Evolutionary conservation across 176 grass and related monocot species (phyloP), one percentile per base, ranked within the genome.

Genomic region (Oryza coarctata): DNA sequence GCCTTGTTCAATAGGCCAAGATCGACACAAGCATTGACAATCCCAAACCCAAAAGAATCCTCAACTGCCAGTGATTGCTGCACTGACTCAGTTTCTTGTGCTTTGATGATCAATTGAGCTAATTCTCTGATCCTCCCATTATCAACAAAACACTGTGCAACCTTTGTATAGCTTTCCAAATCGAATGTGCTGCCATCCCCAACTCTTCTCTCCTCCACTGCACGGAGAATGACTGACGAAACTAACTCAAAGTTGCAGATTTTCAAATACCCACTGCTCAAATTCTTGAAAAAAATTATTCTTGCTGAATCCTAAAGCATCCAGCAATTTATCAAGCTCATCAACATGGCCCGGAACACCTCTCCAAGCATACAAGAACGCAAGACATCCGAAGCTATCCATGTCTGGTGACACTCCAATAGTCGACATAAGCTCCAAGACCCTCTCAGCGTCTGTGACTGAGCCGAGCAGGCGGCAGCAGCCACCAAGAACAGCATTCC

Each of bases 361-460:
- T 30, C 85, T 93, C 52, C 86, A 95, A 39, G 96, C 96, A 85
- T 98, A 98, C 84, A 98, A 77, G 86, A 89, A 95, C 3, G 96
- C 90, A 22, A 98, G 96, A 27, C 73, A 93, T 17, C 90, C 90
- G 71, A 98, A 95, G 80, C 87, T 98, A 28, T 88, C 70, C 29
- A 71, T 85, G 30, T 98, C 88, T 7, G 96, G 93, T 6, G 88
- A 93, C 63, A 95, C 65, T 33, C 87, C 90, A 79, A 98, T 44
- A 9, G 73, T 71, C 10, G 90, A 91, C 93, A 98, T 95, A 26
- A 83, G 79, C 88, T 93, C 87, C 76, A 98, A 80, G 26, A 90
- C 79, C 90, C 82, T 88, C 84, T 98, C 96, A 1, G 96, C 96
- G 36, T 95, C 90, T 2, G 70, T 17, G 25, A 95, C 73, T 0